Evolutionary conservation across 768 basidiomycete species (phyloP), one percentile per base, ranked within the genome.

Genomic region (Suillus sp.): DNA sequence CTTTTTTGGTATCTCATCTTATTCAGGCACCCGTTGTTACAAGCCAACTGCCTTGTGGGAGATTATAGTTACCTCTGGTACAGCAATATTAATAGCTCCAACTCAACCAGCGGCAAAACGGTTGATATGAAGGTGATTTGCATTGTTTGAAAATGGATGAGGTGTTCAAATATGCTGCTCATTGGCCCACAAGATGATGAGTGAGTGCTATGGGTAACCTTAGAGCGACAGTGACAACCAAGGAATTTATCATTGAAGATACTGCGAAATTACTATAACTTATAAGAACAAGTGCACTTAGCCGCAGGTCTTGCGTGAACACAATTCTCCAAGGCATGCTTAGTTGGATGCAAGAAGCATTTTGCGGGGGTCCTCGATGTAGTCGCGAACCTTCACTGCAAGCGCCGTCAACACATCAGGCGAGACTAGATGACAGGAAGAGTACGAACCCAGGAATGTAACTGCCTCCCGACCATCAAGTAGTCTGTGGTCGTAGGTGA

Each of bases 391-490:
- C 79, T 88, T 90, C 70, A 96, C 95, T 93, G 67, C 32, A 45
- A 48, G 25, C 22, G 11, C 42, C 18, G 18, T 71, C 45, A 68
- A 59, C 22, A 50, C 32, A 51, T 14, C 38, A 62, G 14, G 42
- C 35, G 30, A 42, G 53, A 4, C 32, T 20, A 34, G 40, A 42
- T 27, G 20, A 59, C 48, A 37, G 2, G 20, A 43, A 55, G 27
- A 34, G 56, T 43, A 81, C 92, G 68, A 68, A 95, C 94, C 95
- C 67, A 99, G 88, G 94, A 99, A 98, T 45, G 95, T 96, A 60
- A 95, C 92, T 38, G 92, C 96, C 78, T 99, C 96, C 67, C 96
- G 83, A 40, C 96, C 96, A 73, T 99, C 96, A 68, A 99, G 83
- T 71, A 99, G 78, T 65, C 96, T 85, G 79, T 99, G 96, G 77